These are phyloP conservation scores for Magnusiomyces magnusii DNA, from an alignment of 1,139 yeast species.

Conservation along the genomic window DNA sequence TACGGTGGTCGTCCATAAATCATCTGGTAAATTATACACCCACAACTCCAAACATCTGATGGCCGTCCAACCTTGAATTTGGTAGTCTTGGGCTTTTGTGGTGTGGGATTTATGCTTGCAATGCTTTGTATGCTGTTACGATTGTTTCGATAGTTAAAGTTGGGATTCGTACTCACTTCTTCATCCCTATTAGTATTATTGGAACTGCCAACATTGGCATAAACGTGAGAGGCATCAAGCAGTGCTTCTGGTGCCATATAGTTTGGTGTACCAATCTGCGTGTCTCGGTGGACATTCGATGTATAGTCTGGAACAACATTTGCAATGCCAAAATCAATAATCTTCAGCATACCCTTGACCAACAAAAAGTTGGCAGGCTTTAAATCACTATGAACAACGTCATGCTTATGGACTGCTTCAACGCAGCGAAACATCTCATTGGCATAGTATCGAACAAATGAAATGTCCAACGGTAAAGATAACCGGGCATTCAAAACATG, in stretches of 20 bases:
- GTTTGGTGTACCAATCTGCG: constrained; percentile 92
- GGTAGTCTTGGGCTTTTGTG: constrained; percentile 23
- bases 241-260: constrained; percentile 98
- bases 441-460: constrained; percentile 76
- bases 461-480: constrained; percentile 51
- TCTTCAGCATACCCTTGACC: constrained; percentile 75
- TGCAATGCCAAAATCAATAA: constrained; percentile 95
- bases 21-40: constrained; percentile 94
- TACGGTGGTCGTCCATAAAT: constrained; percentile 90
- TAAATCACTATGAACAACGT: constrained; percentile 87
- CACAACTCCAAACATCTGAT: constrained; percentile 97
- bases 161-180: not conserved
- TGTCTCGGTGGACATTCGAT: constrained; percentile 78
- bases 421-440: constrained; percentile 79
- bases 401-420: constrained; percentile 77
- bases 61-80: constrained; percentile 83
- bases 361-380: constrained; percentile 93
- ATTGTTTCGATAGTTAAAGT: not conserved
- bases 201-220: constrained; percentile 16
- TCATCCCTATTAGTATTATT: constrained; percentile 17
- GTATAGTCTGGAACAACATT: constrained; percentile 93
- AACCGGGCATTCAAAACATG: constrained; percentile 61
- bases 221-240: constrained; percentile 46
- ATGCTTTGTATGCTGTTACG: constrained; percentile 12
- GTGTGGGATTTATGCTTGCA: constrained; percentile 11